Evolutionary conservation across 148 eudicot species (phyloP).

Genomic region (Dysphania ambrosioides): DNA sequence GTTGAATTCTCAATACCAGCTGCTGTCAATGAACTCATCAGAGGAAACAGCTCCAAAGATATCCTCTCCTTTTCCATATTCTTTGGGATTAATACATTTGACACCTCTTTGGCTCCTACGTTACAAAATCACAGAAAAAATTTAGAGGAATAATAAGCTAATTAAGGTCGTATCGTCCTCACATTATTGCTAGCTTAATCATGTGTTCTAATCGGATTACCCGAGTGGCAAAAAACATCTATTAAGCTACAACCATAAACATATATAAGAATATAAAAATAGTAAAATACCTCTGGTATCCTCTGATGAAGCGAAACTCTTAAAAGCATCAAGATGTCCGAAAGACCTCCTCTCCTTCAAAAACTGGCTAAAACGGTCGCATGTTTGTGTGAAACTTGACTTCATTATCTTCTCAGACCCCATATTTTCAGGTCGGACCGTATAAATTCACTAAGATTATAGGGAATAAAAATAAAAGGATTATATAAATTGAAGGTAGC

Average conservation of each 20-base stretch:
- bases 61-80: not conserved
- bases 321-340: constrained; percentile 37
- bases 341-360: constrained; percentile 52
- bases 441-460: too few species aligned
- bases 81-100: constrained; percentile 17
- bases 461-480: too few species aligned
- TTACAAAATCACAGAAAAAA: not conserved
- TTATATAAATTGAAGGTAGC: too few species aligned
- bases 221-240: too few species aligned
- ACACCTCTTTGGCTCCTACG: constrained; percentile 4
- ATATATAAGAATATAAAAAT: not conserved
- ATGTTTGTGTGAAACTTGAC: constrained; percentile 40
- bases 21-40: constrained; percentile 3
- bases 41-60: constrained; percentile 31
- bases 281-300: constrained; percentile 33
- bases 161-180: too few species aligned
- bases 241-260: too few species aligned
- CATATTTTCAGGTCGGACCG: not conserved
- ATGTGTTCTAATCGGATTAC: not conserved
- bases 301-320: constrained; percentile 21
- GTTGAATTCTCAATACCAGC: not conserved
- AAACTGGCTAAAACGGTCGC: constrained; percentile 52
- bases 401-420: not conserved
- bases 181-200: not conserved
- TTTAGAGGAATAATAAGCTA: too few species aligned